phyloP scores from a whole-genome alignment of 208 protist species.

The Crithidia sp. region DNA sequence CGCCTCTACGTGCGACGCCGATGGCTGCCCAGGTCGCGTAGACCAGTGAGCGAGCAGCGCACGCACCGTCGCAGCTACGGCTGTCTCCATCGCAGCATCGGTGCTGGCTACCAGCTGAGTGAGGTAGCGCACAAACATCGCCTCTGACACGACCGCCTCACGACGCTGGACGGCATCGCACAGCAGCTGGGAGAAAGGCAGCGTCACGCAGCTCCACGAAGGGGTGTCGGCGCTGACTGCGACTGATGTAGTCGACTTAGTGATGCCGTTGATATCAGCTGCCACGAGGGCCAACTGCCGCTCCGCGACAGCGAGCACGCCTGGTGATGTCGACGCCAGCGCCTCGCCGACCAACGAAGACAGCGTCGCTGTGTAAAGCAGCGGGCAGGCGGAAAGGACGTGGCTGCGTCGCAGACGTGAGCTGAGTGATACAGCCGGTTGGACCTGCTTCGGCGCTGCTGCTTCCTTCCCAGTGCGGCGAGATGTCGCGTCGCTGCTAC shows the following conservation, averaged over 20 bases:
- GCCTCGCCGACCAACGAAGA: not conserved
- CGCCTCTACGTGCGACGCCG: constrained; percentile 4
- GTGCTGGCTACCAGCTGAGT: constrained; percentile 17
- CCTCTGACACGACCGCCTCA: not conserved
- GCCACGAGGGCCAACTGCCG: not conserved
- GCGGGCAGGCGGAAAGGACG: constrained; percentile 14
- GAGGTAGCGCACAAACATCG: constrained; percentile 15
- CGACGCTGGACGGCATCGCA: not conserved
- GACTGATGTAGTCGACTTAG: not conserved
- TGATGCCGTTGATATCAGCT: not conserved
- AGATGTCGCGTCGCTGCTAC: too few relatives aligned
- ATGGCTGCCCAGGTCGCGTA: not conserved
- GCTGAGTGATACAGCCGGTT: not conserved
- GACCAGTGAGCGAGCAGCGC: not conserved
- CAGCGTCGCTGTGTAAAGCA: constrained; percentile 16
- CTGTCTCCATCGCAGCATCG: constrained; percentile 2
- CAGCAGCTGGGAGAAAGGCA: not conserved
- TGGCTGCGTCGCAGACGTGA: constrained; percentile 20
- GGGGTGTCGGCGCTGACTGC: not conserved
- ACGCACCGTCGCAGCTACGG: constrained; percentile 6
- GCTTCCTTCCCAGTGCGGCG: not conserved
- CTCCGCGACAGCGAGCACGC: not conserved
- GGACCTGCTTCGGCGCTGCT: not conserved
- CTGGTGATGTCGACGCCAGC: not conserved
- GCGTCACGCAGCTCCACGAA: not conserved